Evolutionary conservation across 2,329 filamentous ascomycete genomes (phyloP).

Genomic region (Parastagonospora nodorum): DNA sequence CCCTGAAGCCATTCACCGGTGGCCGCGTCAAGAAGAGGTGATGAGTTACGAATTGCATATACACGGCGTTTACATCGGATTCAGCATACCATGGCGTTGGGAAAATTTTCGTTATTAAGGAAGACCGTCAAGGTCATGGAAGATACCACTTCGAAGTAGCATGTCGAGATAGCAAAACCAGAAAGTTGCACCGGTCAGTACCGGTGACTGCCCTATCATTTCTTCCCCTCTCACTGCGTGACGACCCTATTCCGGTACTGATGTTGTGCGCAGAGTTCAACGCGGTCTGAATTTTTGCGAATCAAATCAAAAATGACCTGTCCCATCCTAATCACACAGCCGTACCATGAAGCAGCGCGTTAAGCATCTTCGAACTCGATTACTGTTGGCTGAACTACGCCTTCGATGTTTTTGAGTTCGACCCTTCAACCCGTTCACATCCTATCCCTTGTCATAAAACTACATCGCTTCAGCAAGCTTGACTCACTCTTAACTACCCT

Average conservation of each 20-base stretch:
- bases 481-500: no score
- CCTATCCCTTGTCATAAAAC: no score
- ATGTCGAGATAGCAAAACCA: not conserved
- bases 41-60: slow-evolving; percentile 21
- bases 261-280: not conserved
- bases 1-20: slow-evolving; percentile 40
- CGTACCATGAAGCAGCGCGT: no score
- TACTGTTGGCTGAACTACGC: no score
- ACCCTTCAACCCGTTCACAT: no score
- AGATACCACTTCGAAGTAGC: slow-evolving; percentile 32
- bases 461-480: no score
- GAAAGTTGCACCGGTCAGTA: not conserved
- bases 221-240: not conserved
- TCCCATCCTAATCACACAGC: no score
- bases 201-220: not conserved
- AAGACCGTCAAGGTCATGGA: slow-evolving; percentile 16
- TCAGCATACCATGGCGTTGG: slow-evolving; percentile 34
- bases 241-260: not conserved
- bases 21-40: slow-evolving; percentile 34
- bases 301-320: no score
- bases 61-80: slow-evolving; percentile 19
- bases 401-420: no score
- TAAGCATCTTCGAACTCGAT: no score
- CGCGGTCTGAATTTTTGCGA: no score
- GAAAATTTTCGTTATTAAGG: slow-evolving; percentile 13